phyloP scores from a whole-genome alignment of 1,139 yeast genomes.

The Candida sojae region DNA sequence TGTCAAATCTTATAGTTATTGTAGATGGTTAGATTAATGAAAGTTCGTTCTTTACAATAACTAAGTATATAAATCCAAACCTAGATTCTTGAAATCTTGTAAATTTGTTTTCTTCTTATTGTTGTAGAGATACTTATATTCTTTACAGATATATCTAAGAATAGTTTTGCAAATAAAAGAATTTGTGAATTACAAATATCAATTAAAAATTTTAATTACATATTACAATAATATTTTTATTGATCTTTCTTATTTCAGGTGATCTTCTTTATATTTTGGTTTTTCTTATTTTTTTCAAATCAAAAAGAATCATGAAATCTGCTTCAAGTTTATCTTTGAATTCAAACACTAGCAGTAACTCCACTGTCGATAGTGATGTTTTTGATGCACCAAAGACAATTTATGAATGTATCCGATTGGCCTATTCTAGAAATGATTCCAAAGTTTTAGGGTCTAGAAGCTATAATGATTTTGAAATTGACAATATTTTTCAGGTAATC shows the following conservation, averaged over 20 bases:
- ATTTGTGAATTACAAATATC: neutral
- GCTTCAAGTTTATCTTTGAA: constrained; percentile 12
- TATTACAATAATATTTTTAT: neutral
- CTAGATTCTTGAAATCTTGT: constrained; percentile 3
- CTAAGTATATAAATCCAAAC: constrained; percentile 4
- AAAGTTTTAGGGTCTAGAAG: constrained; percentile 12
- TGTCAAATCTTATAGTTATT: constrained; percentile 1
- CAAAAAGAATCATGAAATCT: constrained; percentile 11
- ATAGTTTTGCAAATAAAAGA: neutral
- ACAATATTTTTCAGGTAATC: constrained; percentile 4
- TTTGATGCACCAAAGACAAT: constrained; percentile 18
- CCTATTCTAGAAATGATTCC: constrained; percentile 27
- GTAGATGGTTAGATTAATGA: neutral
- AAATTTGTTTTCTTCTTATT: neutral
- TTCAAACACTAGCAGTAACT: constrained; percentile 13
- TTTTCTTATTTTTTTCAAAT: neutral
- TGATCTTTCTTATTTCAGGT: neutral
- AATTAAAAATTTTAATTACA: neutral
- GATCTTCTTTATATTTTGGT: neutral
- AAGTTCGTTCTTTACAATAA: neutral
- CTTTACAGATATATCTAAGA: neutral
- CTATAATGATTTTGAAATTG: constrained; percentile 9
- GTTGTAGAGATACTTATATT: neutral
- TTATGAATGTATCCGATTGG: constrained; percentile 31
- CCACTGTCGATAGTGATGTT: constrained; percentile 10